A percentile compares a stretch with the other conserved stretches of the same genome.
Evolutionary conservation across 805 yeast genomes (phyloP).

Genomic region (Aciculoconidium aculeatum): DNA sequence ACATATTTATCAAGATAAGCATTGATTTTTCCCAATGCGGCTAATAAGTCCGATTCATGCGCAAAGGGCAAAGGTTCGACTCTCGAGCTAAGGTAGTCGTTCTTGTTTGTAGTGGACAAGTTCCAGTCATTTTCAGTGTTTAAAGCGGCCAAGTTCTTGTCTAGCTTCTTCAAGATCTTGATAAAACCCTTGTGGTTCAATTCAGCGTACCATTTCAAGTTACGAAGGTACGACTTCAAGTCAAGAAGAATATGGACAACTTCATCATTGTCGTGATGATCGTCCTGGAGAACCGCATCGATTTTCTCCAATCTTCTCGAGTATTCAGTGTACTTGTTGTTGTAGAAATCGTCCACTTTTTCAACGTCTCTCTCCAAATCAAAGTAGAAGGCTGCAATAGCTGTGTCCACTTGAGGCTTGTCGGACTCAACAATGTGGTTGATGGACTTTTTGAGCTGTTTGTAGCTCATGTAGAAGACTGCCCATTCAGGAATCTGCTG

Average conservation of each 20-base stretch:
- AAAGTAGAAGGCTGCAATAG: constrained; percentile 64
- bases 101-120: constrained; percentile 31
- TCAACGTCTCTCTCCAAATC: constrained; percentile 78
- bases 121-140: constrained; percentile 16
- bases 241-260: constrained; percentile 57
- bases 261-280: constrained; percentile 38
- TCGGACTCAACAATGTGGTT: constrained; percentile 45
- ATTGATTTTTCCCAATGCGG: constrained; percentile 48
- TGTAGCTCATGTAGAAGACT: constrained; percentile 77
- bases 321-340: constrained; percentile 67
- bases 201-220: constrained; percentile 91
- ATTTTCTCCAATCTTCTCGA: constrained; percentile 56
- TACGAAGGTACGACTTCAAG: constrained; percentile 67
- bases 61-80: constrained; percentile 75
- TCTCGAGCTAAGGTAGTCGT: constrained; percentile 50
- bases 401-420: constrained; percentile 15
- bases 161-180: constrained; percentile 85
- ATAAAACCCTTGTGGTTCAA: constrained; percentile 84
- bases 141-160: constrained; percentile 53
- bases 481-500: constrained; percentile 97
- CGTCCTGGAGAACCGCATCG: constrained; percentile 30
- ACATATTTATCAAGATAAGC: constrained; percentile 48
- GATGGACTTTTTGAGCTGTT: constrained; percentile 73
- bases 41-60: constrained; percentile 55
- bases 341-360: constrained; percentile 73